Percentiles rank a stretch among this genome's conserved stretches.
These are phyloP conservation scores for Oryza coarctata DNA, from an alignment of 176 grass and related monocot species.

Conservation along the genomic window DNA sequence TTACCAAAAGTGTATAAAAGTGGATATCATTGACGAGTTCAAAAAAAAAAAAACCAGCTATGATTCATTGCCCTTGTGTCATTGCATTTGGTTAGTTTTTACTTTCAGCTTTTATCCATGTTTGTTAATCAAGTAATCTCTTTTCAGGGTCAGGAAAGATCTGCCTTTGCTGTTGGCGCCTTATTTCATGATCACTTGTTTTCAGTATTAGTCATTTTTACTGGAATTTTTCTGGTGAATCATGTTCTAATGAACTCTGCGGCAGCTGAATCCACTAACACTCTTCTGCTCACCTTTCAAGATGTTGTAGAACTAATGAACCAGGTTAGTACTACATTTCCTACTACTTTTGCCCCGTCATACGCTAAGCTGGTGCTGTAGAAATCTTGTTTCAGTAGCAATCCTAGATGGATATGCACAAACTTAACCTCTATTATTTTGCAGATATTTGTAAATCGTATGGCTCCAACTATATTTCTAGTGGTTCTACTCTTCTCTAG, in stretches of 20 bases:
- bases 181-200: slow-evolving; percentile 97
- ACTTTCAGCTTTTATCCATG: background rate
- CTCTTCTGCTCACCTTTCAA: slow-evolving; percentile 74
- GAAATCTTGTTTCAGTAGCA: slow-evolving; percentile 6
- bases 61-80: background rate
- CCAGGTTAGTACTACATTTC: slow-evolving; percentile 56
- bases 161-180: slow-evolving; percentile 48
- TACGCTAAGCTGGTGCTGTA: slow-evolving; percentile 8
- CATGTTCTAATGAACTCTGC: slow-evolving; percentile 92
- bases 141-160: slow-evolving; percentile 79
- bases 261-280: slow-evolving; percentile 74
- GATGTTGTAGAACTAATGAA: slow-evolving; percentile 96
- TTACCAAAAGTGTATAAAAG: background rate
- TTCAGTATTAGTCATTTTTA: slow-evolving; percentile 88
- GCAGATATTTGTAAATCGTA: slow-evolving; percentile 86
- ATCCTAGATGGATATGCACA: slow-evolving; percentile 2
- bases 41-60: background rate
- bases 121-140: slow-evolving; percentile 43
- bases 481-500: slow-evolving; percentile 90
- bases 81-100: background rate
- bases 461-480: slow-evolving; percentile 76
- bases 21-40: slow-evolving; percentile 5
- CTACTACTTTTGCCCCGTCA: background rate
- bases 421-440: slow-evolving; percentile 11
- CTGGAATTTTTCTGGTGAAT: slow-evolving; percentile 91